Conservation (phyloP, 768 basidiomycete species). For the Lepiota subincarnata region DNA sequence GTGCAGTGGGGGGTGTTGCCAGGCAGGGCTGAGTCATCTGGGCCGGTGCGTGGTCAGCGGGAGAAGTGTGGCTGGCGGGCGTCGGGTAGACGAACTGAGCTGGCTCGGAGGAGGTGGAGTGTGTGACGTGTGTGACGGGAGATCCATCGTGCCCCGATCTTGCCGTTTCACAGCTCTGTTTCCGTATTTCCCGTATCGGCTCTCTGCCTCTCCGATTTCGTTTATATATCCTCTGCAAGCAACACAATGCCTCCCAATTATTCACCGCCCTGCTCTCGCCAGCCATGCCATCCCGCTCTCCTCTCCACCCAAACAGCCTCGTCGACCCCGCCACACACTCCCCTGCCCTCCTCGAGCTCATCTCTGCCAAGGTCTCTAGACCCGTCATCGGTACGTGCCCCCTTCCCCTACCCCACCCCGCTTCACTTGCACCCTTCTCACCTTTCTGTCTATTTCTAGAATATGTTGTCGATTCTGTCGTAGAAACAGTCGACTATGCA, state of each 20-base stretch:
- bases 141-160: slow-evolving; percentile 16
- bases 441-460: slow-evolving; percentile 37
- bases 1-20: not conserved
- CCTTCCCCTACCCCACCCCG: not conserved
- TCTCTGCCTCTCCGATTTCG: slow-evolving; percentile 26
- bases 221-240: slow-evolving; percentile 24
- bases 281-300: slow-evolving; percentile 3
- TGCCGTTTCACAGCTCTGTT: slow-evolving; percentile 20
- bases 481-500: slow-evolving; percentile 73
- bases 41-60: slow-evolving; percentile 12
- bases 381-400: slow-evolving; percentile 60
- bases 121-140: slow-evolving; percentile 7
- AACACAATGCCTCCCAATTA: slow-evolving; percentile 2
- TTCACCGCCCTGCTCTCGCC: slow-evolving; percentile 10
- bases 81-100: slow-evolving; percentile 12
- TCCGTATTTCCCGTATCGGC: slow-evolving; percentile 31
- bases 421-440: not conserved
- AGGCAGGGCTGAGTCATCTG: not conserved
- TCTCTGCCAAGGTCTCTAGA: slow-evolving; percentile 59
- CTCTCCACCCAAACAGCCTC: slow-evolving; percentile 44
- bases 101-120: not conserved
- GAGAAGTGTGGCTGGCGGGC: slow-evolving; percentile 10
- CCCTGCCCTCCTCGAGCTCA: slow-evolving; percentile 62
- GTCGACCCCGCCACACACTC: slow-evolving; percentile 62
- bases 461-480: slow-evolving; percentile 63